Evolutionary conservation across 441 rosid species (phyloP).

Genomic region (Gossypium trilobum): DNA sequence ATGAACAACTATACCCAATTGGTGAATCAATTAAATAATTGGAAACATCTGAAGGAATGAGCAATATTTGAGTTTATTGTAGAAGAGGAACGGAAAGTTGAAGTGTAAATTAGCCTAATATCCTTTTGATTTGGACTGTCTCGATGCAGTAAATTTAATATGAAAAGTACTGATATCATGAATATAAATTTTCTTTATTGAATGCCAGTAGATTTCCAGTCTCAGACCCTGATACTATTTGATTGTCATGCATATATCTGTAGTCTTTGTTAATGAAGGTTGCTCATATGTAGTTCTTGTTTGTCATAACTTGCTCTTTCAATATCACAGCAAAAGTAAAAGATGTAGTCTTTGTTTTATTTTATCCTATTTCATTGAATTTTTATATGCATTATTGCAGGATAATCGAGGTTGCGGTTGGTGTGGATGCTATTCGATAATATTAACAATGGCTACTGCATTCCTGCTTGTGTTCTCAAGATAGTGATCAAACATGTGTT

Average conservation of each 20-base stretch:
- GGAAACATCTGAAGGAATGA: not conserved
- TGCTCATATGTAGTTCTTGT: not conserved
- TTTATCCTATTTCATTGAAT: not conserved
- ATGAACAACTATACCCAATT: not conserved
- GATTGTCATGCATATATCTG: not conserved
- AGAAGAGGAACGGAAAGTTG: not conserved
- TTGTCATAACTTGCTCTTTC: not conserved
- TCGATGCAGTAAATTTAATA: not conserved
- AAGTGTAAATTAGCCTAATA: not conserved
- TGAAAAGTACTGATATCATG: not conserved
- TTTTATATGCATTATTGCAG: conserved; percentile 26
- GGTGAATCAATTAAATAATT: not conserved
- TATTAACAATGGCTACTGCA: conserved; percentile 25
- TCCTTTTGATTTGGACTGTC: not conserved
- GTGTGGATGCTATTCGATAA: conserved; percentile 16
- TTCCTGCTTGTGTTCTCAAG: conserved; percentile 32
- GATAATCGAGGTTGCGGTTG: conserved; percentile 25
- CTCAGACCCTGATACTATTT: not conserved
- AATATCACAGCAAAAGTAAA: not conserved
- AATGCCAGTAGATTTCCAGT: not conserved
- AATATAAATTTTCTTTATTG: not conserved
- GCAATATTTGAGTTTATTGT: not conserved
- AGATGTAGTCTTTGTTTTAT: not conserved
- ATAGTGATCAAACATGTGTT: conserved; percentile 19
- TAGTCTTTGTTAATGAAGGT: not conserved